phyloP scores from a whole-genome alignment of 805 yeast species.

The Suhomyces sp. region DNA sequence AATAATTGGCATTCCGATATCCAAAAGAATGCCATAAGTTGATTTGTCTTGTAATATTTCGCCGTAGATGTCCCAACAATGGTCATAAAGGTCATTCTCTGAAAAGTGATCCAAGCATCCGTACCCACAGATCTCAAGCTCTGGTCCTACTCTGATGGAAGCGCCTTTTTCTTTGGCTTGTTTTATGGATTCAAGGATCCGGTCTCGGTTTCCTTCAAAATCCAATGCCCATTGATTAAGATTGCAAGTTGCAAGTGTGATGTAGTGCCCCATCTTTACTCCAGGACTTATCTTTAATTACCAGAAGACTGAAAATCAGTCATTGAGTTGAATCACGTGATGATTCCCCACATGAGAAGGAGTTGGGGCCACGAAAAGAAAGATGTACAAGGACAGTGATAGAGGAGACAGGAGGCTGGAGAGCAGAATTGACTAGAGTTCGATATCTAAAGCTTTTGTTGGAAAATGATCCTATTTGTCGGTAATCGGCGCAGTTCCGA shows the following conservation, averaged over 20 bases:
- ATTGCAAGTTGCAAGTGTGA: conserved; percentile 91
- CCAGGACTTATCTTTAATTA: not conserved
- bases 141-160: conserved; percentile 91
- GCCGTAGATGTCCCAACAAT: conserved; percentile 92
- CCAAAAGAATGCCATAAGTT: conserved; percentile 75
- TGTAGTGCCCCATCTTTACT: conserved; percentile 69
- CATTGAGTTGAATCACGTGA: not conserved
- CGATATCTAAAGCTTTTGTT: no score
- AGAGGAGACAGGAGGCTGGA: no score
- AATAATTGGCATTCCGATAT: conserved; percentile 91
- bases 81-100: conserved; percentile 83
- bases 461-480: not conserved
- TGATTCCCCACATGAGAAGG: no score
- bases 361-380: no score
- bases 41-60: conserved; percentile 66
- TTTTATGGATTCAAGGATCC: conserved; percentile 77
- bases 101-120: conserved; percentile 93
- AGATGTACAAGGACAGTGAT: no score
- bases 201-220: conserved; percentile 92
- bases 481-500: not conserved
- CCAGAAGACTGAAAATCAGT: not conserved
- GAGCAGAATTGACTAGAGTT: no score
- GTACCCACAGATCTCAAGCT: conserved; percentile 90
- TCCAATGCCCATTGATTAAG: conserved; percentile 98
- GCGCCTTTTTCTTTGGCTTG: conserved; percentile 79